Percentiles rank a stretch among this genome's conserved stretches.
Conservation (phyloP, 1,139 yeast species). For the Kluyveromyces sp. region DNA sequence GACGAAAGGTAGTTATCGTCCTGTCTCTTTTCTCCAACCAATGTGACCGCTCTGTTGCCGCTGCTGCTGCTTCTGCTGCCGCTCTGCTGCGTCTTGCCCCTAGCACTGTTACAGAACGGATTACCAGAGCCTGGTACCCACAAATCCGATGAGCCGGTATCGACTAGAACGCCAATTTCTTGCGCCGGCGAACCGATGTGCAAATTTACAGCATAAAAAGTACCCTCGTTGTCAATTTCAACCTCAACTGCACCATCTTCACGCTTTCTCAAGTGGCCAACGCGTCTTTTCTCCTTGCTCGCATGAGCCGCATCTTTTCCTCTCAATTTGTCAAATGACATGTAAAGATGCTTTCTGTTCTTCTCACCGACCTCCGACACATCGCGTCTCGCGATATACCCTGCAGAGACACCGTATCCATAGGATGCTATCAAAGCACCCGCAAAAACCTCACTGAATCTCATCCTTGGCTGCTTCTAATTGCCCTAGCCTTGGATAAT, state of each 20-base stretch:
- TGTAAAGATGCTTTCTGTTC: conserved; percentile 3
- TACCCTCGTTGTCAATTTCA: conserved; percentile 21
- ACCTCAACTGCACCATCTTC: conserved; percentile 15
- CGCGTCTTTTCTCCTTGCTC: conserved; percentile 1
- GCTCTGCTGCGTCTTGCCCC: neutral
- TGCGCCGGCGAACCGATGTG: conserved; percentile 50
- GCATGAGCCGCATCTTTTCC: conserved; percentile 1
- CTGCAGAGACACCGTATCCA: neutral
- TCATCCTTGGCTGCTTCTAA: neutral
- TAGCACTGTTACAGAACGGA: conserved; percentile 10
- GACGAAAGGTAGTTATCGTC: neutral
- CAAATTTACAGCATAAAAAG: conserved; percentile 26
- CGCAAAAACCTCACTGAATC: neutral
- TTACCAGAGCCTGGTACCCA: conserved; percentile 42
- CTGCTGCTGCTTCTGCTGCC: conserved; percentile 2
- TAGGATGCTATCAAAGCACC: conserved; percentile 1
- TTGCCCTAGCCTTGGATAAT: neutral
- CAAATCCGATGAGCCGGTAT: conserved; percentile 68
- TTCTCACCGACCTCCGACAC: conserved; percentile 4
- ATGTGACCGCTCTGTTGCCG: neutral
- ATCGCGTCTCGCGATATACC: conserved; percentile 3
- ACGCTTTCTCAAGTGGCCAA: conserved; percentile 1
- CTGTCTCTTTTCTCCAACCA: conserved; percentile 1
- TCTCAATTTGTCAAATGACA: conserved; percentile 4
- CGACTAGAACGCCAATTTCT: conserved; percentile 47